Conservation (phyloP, 768 basidiomycete species). For the Lepiota subincarnata region DNA sequence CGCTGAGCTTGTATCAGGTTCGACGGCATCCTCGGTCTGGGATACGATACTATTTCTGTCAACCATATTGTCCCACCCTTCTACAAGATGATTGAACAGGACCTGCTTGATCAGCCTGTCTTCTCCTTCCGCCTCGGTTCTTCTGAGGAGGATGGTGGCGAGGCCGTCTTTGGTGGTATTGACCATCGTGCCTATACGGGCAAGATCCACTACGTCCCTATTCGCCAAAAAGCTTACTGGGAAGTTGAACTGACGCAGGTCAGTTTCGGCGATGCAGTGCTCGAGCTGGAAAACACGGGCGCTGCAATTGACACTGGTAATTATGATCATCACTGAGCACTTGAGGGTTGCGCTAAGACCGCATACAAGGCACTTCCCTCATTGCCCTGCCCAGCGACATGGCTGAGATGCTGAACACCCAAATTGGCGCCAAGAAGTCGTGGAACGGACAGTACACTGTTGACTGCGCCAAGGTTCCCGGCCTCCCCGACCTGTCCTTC, state of each 20-base stretch:
- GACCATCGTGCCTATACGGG: constrained; percentile 76
- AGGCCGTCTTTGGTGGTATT: constrained; percentile 89
- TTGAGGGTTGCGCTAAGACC: constrained; percentile 9
- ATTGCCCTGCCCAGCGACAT: constrained; percentile 93
- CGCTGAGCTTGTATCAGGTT: constrained; percentile 48
- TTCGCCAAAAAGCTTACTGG: constrained; percentile 97
- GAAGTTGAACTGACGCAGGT: constrained; percentile 93
- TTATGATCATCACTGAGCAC: constrained; percentile 4
- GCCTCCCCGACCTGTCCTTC: constrained; percentile 81
- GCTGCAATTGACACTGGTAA: constrained; percentile 87
- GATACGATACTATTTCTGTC: constrained; percentile 92
- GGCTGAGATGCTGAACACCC: constrained; percentile 95
- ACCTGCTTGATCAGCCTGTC: constrained; percentile 77
- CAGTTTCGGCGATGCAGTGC: constrained; percentile 76
- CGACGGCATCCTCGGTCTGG: constrained; percentile 93
- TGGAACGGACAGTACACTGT: constrained; percentile 97
- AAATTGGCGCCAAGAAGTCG: constrained; percentile 89
- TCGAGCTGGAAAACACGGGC: constrained; percentile 92
- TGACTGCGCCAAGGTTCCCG: constrained; percentile 82
- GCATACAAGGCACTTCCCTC: constrained; percentile 75
- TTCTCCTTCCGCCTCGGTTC: constrained; percentile 93
- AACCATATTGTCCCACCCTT: constrained; percentile 92
- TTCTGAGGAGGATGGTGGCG: constrained; percentile 85
- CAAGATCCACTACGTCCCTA: constrained; percentile 79
- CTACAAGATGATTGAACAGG: constrained; percentile 85